Base-by-base conservation (phyloP, 495 filamentous ascomycete species). In the Aspergillus cristatus region DNA sequence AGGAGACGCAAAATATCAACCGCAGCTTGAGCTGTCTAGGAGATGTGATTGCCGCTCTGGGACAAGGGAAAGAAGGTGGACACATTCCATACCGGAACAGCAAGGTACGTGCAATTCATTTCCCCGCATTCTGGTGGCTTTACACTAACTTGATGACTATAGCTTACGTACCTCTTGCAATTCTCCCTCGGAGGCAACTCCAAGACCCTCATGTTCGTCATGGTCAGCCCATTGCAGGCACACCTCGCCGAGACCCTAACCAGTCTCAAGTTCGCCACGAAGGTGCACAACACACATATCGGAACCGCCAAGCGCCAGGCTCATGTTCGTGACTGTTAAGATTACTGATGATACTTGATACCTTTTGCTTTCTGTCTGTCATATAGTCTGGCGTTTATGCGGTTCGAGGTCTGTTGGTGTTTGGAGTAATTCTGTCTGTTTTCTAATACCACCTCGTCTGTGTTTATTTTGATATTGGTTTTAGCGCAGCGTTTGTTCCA, bases 181-280 rank as follows among this genome's bases (percentile, higher is more conserved):
- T 94, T 88, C 43, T 94, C 87, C 1, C 74, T 99, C 0, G 88
- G 91, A 12, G 93, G 93, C 24, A 95, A 95, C 54, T 86, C 82
- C 39, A 93, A 95, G 64, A 97, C 93, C 3, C 82, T 99, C 43
- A 99, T 97, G 91, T 94, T 99, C 49, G 86, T 97, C 58, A 97
- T 96, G 86, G 82, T 93, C 45, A 89, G 82, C 54, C 91, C 91
- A 18, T 63, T 97, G 35, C 81, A 93, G 68, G 85, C 82, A 3
- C 93, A 97, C 67, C 66, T 96, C 37, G 79, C 76, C 37, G 93
- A 99, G 70, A 96, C 88, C 11, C 74, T 96, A 60, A 93, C 90
- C 18, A 94, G 86, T 62, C 72, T 99, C 55, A 83, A 93, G 54
- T 99, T 99, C 65, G 91, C 93, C 12, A 91, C 85, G 8, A 97